phyloP scores from a whole-genome alignment of 768 basidiomycete genomes.

The Boletus speciosus region DNA sequence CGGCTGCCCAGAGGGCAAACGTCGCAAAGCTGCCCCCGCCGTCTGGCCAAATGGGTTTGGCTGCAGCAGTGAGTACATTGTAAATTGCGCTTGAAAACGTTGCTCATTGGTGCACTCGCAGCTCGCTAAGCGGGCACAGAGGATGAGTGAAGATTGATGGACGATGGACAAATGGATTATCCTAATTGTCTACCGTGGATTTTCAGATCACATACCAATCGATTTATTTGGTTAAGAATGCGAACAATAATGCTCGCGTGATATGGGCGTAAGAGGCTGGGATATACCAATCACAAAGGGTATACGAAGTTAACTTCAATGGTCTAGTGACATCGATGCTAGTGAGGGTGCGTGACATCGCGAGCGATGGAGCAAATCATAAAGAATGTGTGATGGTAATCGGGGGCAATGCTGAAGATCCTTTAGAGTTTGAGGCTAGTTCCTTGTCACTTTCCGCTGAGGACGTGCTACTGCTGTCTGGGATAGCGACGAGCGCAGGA shows the following conservation, averaged over 20 bases:
- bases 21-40: constrained; percentile 42
- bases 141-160: constrained; percentile 44
- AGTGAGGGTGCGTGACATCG: constrained; percentile 8
- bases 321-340: constrained; percentile 20
- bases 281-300: constrained; percentile 21
- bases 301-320: constrained; percentile 23
- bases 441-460: constrained; percentile 29
- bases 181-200: background rate
- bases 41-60: constrained; percentile 72
- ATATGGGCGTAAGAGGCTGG: constrained; percentile 5
- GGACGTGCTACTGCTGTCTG: constrained; percentile 14
- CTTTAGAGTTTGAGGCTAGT: constrained; percentile 12
- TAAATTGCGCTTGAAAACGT: background rate
- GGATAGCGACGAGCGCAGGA: constrained; percentile 19
- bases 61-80: constrained; percentile 63
- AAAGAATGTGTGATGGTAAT: constrained; percentile 44
- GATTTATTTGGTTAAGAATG: constrained; percentile 13
- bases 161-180: background rate
- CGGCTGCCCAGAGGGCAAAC: constrained; percentile 37
- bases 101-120: constrained; percentile 27
- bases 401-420: constrained; percentile 33
- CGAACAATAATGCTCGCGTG: constrained; percentile 6
- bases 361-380: constrained; percentile 12
- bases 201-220: constrained; percentile 1
- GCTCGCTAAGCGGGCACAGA: constrained; percentile 78